These are phyloP conservation scores for Apiospora saccharicola DNA, from an alignment of 2,329 filamentous ascomycete species.

Conservation along the genomic window DNA sequence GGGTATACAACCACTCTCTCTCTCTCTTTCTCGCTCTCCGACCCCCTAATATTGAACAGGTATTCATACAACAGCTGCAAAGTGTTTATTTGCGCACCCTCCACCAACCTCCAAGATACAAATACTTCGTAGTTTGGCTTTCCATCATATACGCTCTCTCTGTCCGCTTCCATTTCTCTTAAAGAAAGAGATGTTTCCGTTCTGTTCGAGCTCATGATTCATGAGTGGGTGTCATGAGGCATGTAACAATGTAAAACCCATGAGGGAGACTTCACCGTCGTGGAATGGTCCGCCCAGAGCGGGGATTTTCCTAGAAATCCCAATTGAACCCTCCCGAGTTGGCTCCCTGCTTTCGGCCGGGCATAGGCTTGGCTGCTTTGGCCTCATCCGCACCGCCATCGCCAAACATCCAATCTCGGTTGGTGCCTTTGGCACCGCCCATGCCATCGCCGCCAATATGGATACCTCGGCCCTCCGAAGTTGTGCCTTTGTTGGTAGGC, in stretches of 20 bases:
- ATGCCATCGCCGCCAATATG: constrained; percentile 69
- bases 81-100: not conserved
- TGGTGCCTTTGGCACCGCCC: constrained; percentile 65
- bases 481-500: constrained; percentile 30
- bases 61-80: not conserved
- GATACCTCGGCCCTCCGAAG: constrained; percentile 49
- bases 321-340: constrained; percentile 41
- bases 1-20: constrained; percentile 7
- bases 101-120: not conserved
- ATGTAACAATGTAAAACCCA: not conserved
- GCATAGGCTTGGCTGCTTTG: constrained; percentile 43
- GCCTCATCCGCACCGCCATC: constrained; percentile 57
- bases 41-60: not conserved
- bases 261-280: constrained; percentile 18
- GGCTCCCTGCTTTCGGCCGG: constrained; percentile 44
- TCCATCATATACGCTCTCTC: not conserved
- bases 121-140: not conserved
- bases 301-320: constrained; percentile 40
- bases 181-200: not conserved
- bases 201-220: not conserved
- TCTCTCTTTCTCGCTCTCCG: not conserved
- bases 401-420: constrained; percentile 65
- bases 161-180: not conserved
- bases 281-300: constrained; percentile 31
- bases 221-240: not conserved